phyloP scores from a whole-genome alignment of 805 yeast species.

The Starmerella riodocensis region DNA sequence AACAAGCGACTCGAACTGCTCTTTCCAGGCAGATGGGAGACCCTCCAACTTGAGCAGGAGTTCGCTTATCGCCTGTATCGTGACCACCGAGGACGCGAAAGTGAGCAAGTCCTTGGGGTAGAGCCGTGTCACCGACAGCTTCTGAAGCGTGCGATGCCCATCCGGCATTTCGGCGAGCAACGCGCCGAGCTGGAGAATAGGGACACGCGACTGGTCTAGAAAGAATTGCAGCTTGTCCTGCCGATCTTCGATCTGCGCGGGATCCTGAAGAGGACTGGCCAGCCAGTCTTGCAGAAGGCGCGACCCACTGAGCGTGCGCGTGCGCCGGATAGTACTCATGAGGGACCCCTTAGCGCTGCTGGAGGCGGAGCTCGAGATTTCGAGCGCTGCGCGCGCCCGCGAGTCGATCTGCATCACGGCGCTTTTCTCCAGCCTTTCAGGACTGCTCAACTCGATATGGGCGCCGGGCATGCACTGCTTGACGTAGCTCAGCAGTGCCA shows the following conservation, averaged over 20 bases:
- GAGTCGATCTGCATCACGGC: slow-evolving; percentile 66
- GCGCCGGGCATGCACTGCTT: slow-evolving; percentile 61
- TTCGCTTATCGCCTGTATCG: slow-evolving; percentile 25
- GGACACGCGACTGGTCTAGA: slow-evolving; percentile 29
- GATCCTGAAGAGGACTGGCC: slow-evolving; percentile 58
- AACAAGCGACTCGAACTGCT: slow-evolving; percentile 2
- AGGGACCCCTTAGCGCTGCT: slow-evolving; percentile 36
- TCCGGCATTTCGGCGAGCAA: slow-evolving; percentile 46
- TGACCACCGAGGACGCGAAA: slow-evolving; percentile 32
- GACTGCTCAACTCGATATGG: slow-evolving; percentile 50
- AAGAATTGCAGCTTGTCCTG: slow-evolving; percentile 40
- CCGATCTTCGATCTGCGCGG: slow-evolving; percentile 42
- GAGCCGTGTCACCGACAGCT: slow-evolving; percentile 31
- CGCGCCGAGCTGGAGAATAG: slow-evolving; percentile 43
- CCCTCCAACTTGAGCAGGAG: background rate
- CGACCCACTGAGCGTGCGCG: slow-evolving; percentile 72
- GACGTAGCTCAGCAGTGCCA: slow-evolving; percentile 53
- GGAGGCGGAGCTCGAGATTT: slow-evolving; percentile 33
- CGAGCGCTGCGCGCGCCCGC: slow-evolving; percentile 33
- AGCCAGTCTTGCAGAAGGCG: slow-evolving; percentile 72
- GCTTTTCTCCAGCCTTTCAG: slow-evolving; percentile 41
- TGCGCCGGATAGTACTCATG: slow-evolving; percentile 53
- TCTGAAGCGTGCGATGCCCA: slow-evolving; percentile 28
- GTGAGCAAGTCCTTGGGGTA: slow-evolving; percentile 35
- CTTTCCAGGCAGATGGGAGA: background rate